These are phyloP conservation scores for Talaromyces trachyspermus DNA, from an alignment of 495 filamentous ascomycete genomes.

Conservation along the genomic window DNA sequence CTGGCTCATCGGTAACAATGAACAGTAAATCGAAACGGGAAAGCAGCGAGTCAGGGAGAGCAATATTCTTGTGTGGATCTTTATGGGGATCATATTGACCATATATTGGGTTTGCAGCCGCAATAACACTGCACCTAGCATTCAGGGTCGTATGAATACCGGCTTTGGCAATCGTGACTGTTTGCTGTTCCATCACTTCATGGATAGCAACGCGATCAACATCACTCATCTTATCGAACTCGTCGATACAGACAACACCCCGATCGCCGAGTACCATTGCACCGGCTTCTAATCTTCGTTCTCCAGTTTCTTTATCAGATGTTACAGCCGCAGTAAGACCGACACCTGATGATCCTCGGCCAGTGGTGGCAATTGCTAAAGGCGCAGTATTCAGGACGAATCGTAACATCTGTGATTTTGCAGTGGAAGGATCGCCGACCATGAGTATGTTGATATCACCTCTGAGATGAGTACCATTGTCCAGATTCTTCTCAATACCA, in stretches of 20 bases:
- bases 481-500: conserved; percentile 97
- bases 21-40: conserved; percentile 99
- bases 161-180: conserved; percentile 97
- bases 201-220: conserved; percentile 97
- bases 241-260: conserved; percentile 97
- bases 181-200: conserved; percentile 99
- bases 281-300: conserved; percentile 90
- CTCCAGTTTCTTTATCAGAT: conserved; percentile 93
- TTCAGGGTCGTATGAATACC: conserved; percentile 98
- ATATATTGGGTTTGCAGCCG: conserved; percentile 95
- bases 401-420: conserved; percentile 93
- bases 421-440: conserved; percentile 98
- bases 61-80: conserved; percentile 97
- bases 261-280: conserved; percentile 98
- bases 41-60: conserved; percentile 90
- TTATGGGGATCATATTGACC: conserved; percentile 98
- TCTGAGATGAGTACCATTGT: conserved; percentile 95
- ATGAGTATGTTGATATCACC: conserved; percentile 99
- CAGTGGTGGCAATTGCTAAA: conserved; percentile 93
- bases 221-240: conserved; percentile 99
- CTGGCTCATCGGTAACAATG: conserved; percentile 96
- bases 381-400: conserved; percentile 98
- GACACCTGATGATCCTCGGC: conserved; percentile 93
- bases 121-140: conserved; percentile 92
- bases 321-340: conserved; percentile 98